Conservation (phyloP, 2,329 filamentous ascomycete species). For the Hawksworthiomyces lignivorus region DNA sequence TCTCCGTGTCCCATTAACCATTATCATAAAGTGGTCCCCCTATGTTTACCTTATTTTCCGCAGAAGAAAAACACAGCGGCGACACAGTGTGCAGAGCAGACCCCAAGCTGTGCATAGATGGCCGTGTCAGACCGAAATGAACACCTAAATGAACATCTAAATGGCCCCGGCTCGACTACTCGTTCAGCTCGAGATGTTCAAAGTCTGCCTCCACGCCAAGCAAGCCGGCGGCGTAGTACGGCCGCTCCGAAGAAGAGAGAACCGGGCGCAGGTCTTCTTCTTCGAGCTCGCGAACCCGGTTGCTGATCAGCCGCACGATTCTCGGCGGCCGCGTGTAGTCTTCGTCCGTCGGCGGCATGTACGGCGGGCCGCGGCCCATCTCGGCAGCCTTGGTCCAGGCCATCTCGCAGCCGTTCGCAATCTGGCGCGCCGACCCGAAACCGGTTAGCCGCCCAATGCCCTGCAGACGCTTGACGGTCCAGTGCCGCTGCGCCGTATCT, state of each 20-base stretch:
- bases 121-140: too few relatives aligned
- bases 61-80: too few relatives aligned
- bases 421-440: slow-evolving; percentile 75
- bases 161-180: neutral
- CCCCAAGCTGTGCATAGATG: too few relatives aligned
- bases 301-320: slow-evolving; percentile 43
- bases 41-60: too few relatives aligned
- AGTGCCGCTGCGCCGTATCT: slow-evolving; percentile 63
- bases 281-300: slow-evolving; percentile 40
- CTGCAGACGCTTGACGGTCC: slow-evolving; percentile 66
- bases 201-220: slow-evolving; percentile 73
- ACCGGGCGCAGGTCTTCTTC: slow-evolving; percentile 42
- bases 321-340: slow-evolving; percentile 38
- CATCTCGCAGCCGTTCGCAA: slow-evolving; percentile 76
- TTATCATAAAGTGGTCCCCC: too few relatives aligned
- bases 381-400: slow-evolving; percentile 71
- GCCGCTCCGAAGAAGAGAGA: slow-evolving; percentile 53
- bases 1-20: too few relatives aligned
- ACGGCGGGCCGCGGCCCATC: slow-evolving; percentile 68
- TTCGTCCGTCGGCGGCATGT: slow-evolving; percentile 41
- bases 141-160: neutral
- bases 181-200: slow-evolving; percentile 47
- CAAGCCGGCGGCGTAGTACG: slow-evolving; percentile 72
- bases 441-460: slow-evolving; percentile 75
- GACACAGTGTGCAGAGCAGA: too few relatives aligned